These are phyloP conservation scores for Aspergillus sclerotiicarbonarius DNA, from an alignment of 495 filamentous ascomycete species.

Conservation along the genomic window DNA sequence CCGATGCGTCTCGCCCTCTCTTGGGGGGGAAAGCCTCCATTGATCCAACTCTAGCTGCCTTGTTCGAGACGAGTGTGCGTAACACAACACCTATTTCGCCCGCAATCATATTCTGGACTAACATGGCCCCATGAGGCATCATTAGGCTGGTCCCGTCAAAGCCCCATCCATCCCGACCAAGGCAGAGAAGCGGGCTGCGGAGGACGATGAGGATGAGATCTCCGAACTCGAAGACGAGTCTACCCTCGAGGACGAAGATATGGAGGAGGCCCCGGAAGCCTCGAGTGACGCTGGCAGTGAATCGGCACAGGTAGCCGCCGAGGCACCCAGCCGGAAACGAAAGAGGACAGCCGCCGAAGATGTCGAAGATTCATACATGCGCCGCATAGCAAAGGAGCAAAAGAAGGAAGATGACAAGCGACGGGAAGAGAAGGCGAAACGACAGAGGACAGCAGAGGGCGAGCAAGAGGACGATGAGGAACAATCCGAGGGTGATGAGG, in stretches of 20 bases:
- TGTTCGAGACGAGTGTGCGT: slow-evolving; percentile 80
- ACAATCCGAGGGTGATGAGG: slow-evolving; percentile 28
- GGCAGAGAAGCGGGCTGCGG: slow-evolving; percentile 15
- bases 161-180: slow-evolving; percentile 51
- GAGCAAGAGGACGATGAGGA: slow-evolving; percentile 25
- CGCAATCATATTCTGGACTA: slow-evolving; percentile 14
- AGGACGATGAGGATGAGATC: slow-evolving; percentile 35
- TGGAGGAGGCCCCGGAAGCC: slow-evolving; percentile 43
- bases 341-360: slow-evolving; percentile 75
- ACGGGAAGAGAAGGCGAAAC: slow-evolving; percentile 20
- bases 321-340: slow-evolving; percentile 63
- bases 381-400: slow-evolving; percentile 62
- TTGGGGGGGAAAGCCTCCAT: slow-evolving; percentile 46
- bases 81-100: background rate
- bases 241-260: slow-evolving; percentile 39
- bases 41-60: slow-evolving; percentile 72
- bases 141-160: slow-evolving; percentile 68
- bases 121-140: slow-evolving; percentile 2
- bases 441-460: slow-evolving; percentile 17
- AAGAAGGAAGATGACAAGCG: slow-evolving; percentile 47
- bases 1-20: slow-evolving; percentile 30
- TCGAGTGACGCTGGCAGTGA: slow-evolving; percentile 33
- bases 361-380: slow-evolving; percentile 79
- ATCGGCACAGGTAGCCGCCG: slow-evolving; percentile 32
- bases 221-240: slow-evolving; percentile 26